A percentile compares a stretch with the other conserved stretches of the same genome.
Conservation (phyloP, 352 stramenopile genomes). For the Globisporangium uncinulatum region DNA sequence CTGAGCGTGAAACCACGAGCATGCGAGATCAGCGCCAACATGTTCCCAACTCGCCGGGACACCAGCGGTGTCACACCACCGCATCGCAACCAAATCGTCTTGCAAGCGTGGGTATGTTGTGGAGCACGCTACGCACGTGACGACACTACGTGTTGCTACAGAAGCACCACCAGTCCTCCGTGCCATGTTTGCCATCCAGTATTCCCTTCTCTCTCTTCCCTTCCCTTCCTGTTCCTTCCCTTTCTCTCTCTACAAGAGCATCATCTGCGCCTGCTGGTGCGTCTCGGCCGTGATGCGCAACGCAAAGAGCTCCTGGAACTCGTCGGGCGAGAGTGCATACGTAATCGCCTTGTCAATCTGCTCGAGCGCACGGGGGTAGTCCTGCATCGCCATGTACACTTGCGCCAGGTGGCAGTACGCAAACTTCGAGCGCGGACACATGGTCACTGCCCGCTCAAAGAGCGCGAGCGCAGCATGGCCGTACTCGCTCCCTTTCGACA, state of each 20-base stretch:
- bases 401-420: slow-evolving; percentile 78
- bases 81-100: background rate
- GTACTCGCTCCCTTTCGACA: slow-evolving; percentile 69
- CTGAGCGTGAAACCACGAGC: too few species aligned
- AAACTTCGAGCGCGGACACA: slow-evolving; percentile 79
- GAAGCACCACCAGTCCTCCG: too few species aligned
- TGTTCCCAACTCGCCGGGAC: too few species aligned
- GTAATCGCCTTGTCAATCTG: slow-evolving; percentile 74
- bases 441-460: slow-evolving; percentile 73
- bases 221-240: too few species aligned
- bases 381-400: slow-evolving; percentile 85
- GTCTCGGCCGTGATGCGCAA: slow-evolving; percentile 76
- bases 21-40: background rate
- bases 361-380: slow-evolving; percentile 71
- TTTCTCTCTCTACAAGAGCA: slow-evolving; percentile 38
- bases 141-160: too few species aligned
- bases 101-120: too few species aligned
- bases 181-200: too few species aligned
- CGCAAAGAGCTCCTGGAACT: slow-evolving; percentile 73
- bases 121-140: too few species aligned
- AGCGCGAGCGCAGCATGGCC: slow-evolving; percentile 62
- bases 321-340: slow-evolving; percentile 68
- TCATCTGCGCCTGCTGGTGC: slow-evolving; percentile 58
- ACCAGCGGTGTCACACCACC: background rate
- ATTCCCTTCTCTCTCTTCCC: background rate